Evolutionary conservation across 805 yeast species (phyloP).

Genomic region (Metschnikowia sp.): DNA sequence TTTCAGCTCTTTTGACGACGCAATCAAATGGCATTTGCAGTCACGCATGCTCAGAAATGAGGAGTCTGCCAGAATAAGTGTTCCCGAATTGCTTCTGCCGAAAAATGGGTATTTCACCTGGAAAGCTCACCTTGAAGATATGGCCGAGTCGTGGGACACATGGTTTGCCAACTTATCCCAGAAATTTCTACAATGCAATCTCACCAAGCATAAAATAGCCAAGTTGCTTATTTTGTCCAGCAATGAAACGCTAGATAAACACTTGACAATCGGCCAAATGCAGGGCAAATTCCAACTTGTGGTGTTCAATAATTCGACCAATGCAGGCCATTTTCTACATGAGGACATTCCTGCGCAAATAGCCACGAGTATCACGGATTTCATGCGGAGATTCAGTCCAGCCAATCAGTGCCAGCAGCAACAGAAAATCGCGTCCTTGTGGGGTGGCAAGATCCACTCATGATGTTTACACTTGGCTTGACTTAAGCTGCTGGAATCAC

Average conservation of each 20-base stretch:
- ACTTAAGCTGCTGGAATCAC: no score
- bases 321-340: conserved; percentile 88
- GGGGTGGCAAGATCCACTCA: conserved; percentile 30
- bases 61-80: conserved; percentile 69
- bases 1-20: conserved; percentile 53
- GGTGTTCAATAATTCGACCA: conserved; percentile 55
- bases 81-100: conserved; percentile 59
- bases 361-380: conserved; percentile 52
- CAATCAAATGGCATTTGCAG: conserved; percentile 79
- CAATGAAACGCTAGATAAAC: conserved; percentile 82
- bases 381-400: conserved; percentile 43
- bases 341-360: conserved; percentile 80
- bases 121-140: conserved; percentile 59
- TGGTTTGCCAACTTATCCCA: conserved; percentile 79
- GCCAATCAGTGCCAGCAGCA: conserved; percentile 30
- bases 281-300: conserved; percentile 92
- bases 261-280: conserved; percentile 93
- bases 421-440: conserved; percentile 32
- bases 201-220: conserved; percentile 30
- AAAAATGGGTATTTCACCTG: conserved; percentile 39
- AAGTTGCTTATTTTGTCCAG: conserved; percentile 82
- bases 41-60: conserved; percentile 51
- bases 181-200: conserved; percentile 37
- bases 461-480: no score
- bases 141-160: conserved; percentile 68